Evolutionary conservation across 106 monocot species (phyloP), one percentile per base, ranked within the genome.

Genomic region (Phalaenopsis aphrodite): DNA sequence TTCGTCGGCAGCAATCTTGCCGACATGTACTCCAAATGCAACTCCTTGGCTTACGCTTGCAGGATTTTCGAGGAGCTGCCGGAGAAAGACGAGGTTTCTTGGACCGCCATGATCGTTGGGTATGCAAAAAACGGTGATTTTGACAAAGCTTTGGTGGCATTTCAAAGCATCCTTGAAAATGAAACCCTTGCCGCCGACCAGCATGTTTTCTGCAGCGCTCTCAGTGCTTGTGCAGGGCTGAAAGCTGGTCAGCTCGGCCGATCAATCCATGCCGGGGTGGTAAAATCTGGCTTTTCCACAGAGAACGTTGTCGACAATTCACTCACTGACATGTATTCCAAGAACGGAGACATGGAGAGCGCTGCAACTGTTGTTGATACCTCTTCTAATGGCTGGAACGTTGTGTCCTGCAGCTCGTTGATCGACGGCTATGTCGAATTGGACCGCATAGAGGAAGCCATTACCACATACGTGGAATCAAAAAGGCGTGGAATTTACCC

Each of bases 1-100:
- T 90, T 90, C 17, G 90, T 90, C 9, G 90, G 87, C 24, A 90
- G 90, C 64, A 87, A 81, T 64, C 83, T 90, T 66, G 87, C 83
- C 2, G 83, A 85, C 48, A 85, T 90, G 90, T 90, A 90, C 75
- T 83, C 83, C 5, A 85, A 85, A 79, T 87, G 87, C 47, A 81
- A 74, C 19, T 83, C 52, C 3, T 23, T 87, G 81, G 39, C 0
- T 2, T 75, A 82, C 15, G 85, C 85, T 15, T 73, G 78, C 67
- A 47, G 39, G 79, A 36, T 87, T 9, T 90, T 90, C 23, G 83
- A 90, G 24, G 76, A 75, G 71, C 80, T 90, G 83, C 83, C 85
- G 0, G 17, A 17, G 37, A 90, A 87, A 45, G 90, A 90, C 72
- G 85, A 83, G 79, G 85, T 90, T 10, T 76, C 87, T 1, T 90